phyloP scores from a whole-genome alignment of 2,329 filamentous ascomycete genomes.

The Blastomyces gilchristii region DNA sequence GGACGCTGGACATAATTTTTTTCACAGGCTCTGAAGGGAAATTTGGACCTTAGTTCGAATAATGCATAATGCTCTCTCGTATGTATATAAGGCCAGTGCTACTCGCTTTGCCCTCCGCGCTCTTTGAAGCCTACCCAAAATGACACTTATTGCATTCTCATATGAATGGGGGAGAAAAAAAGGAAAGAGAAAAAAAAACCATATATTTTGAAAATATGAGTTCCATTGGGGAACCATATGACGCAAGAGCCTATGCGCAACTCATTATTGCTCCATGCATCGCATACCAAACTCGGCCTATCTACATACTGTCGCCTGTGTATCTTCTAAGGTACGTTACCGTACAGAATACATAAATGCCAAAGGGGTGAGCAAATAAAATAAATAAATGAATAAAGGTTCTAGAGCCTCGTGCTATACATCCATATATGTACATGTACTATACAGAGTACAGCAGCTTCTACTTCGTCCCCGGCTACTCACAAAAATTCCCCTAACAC shows the following conservation, averaged over 20 bases:
- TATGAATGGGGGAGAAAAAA: not conserved
- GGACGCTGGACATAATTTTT: too few species aligned
- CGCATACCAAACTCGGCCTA: not conserved
- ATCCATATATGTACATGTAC: not conserved
- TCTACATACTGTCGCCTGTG: not conserved
- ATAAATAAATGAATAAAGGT: too few species aligned
- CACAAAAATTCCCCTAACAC: not conserved
- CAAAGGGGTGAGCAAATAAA: too few species aligned
- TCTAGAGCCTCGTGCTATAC: too few species aligned
- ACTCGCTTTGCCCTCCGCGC: too few species aligned
- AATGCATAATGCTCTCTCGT: too few species aligned
- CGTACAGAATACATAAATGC: not conserved
- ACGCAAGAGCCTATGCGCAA: not conserved
- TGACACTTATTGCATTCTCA: not conserved
- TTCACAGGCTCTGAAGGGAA: too few species aligned
- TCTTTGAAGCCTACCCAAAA: too few species aligned
- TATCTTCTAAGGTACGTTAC: not conserved
- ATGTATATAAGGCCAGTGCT: too few species aligned
- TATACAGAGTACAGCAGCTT: too few species aligned
- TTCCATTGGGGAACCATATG: not conserved
- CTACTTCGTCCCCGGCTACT: too few species aligned
- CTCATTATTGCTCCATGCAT: not conserved
- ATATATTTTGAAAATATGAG: not conserved
- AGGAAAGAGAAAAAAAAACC: not conserved
- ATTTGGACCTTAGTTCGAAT: too few species aligned